Evolutionary conservation across 2,329 filamentous ascomycete species (phyloP).

Genomic region (Apiospora hydei): DNA sequence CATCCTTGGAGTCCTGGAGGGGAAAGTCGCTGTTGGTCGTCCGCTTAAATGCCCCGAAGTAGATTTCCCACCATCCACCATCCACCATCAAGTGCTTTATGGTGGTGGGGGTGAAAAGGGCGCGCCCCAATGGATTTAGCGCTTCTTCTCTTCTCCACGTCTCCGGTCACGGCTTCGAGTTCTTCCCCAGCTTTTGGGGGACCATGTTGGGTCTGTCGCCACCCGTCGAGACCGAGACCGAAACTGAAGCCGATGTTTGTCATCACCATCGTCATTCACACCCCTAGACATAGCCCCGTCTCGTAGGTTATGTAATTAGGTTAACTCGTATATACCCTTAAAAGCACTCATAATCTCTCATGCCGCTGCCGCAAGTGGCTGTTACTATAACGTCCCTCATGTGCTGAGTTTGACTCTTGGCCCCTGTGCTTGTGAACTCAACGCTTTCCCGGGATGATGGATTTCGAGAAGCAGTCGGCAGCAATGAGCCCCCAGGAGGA

Average conservation of each 20-base stretch:
- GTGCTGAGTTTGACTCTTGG: neutral
- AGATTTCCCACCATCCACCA: slow-evolving; percentile 2
- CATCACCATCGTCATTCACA: neutral
- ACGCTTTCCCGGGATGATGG: slow-evolving; percentile 17
- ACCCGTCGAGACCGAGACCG: slow-evolving; percentile 1
- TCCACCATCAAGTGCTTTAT: neutral
- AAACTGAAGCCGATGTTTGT: neutral
- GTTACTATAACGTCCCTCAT: neutral
- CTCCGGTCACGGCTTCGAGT: slow-evolving; percentile 24
- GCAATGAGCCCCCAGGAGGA: neutral
- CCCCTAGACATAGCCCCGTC: neutral
- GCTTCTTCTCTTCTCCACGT: slow-evolving; percentile 19
- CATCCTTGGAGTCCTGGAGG: neutral
- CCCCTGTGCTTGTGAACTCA: slow-evolving; percentile 1
- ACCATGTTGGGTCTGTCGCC: neutral
- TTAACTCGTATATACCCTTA: neutral
- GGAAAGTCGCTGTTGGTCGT: neutral
- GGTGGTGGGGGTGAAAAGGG: neutral
- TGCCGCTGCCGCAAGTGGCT: neutral
- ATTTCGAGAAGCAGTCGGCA: slow-evolving; percentile 21
- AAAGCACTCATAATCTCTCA: neutral
- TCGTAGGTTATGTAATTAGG: slow-evolving; percentile 13
- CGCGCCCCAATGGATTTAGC: slow-evolving; percentile 21
- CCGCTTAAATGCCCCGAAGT: neutral
- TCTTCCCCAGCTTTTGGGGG: slow-evolving; percentile 6